A percentile compares a stretch with the other conserved stretches of the same genome.
These are phyloP conservation scores for Thalassiosira mediterranea DNA, from an alignment of 352 stramenopile species.

Conservation along the genomic window DNA sequence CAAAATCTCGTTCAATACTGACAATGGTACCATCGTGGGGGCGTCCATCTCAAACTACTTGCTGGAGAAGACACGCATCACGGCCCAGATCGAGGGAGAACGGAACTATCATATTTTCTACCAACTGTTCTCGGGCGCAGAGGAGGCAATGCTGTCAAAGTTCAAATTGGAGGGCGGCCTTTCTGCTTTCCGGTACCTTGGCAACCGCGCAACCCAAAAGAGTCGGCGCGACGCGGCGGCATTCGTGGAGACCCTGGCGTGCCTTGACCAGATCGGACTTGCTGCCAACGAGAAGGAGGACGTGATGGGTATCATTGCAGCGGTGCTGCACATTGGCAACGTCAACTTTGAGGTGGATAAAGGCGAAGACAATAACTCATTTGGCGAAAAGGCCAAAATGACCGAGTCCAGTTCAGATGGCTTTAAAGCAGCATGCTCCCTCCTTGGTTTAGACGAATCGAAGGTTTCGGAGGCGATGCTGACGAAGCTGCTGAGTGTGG, in stretches of 20 bases:
- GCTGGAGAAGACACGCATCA: conserved; percentile 94
- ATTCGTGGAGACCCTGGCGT: conserved; percentile 75
- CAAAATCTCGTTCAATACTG: conserved; percentile 80
- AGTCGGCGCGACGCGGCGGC: conserved; percentile 60
- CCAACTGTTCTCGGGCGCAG: conserved; percentile 84
- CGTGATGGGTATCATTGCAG: conserved; percentile 92
- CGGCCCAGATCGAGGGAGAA: conserved; percentile 93
- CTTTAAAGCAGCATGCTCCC: conserved; percentile 69
- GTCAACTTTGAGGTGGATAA: conserved; percentile 91
- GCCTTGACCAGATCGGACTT: conserved; percentile 75
- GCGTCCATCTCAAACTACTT: conserved; percentile 92
- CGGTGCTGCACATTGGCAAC: conserved; percentile 95
- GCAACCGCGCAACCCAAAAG: conserved; percentile 53
- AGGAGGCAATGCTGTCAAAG: conserved; percentile 56
- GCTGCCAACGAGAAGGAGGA: conserved; percentile 62
- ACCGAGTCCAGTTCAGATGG: conserved; percentile 51
- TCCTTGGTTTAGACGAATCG: conserved; percentile 78
- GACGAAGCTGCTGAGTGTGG: conserved; percentile 76
- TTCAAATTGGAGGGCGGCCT: conserved; percentile 64
- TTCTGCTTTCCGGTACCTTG: conserved; percentile 70
- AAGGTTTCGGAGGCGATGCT: conserved; percentile 78
- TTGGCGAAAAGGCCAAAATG: conserved; percentile 69
- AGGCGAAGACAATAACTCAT: conserved; percentile 86
- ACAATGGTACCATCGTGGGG: conserved; percentile 64
- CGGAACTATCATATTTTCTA: conserved; percentile 99